Base-by-base conservation (phyloP, 225 moss, liverwort and hornwort species). In the Thuidium tamariscinum region DNA sequence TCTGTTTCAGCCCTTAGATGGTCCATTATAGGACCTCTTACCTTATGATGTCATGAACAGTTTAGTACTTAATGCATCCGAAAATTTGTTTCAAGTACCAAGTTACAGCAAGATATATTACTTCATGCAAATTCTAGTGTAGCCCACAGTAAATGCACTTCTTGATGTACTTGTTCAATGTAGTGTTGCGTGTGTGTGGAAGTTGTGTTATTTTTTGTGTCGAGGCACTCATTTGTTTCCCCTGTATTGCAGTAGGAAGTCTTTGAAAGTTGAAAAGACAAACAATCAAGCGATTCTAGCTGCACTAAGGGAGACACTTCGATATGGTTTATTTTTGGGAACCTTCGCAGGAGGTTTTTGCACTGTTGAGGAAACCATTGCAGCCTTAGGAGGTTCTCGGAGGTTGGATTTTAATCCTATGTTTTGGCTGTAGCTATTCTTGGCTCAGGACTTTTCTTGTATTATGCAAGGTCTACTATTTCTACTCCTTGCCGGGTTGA, bases 281-380 rank as follows among this genome's bases (percentile, higher is more conserved):
- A 92, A 96, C 69, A 89, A 88, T 39, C 91, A 97, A 62, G 95
- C 96, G 74, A 91, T 96, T 87, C 80, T 88, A 81, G 89, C 89
- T 83, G 95, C 92, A 34, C 88, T 96, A 84, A 93, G 92, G 83
- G 97, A 98, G 88, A 95, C 98, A 74, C 91, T 97, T 77, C 95
- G 98, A 77, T 98, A 98, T 88, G 98, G 98, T 70, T 91, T 98
- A 51, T 98, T 98, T 88, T 82, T 98, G 74, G 97, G 98, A 55
- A 94, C 97, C 77, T 98, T 95, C 82, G 98, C 95, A 77, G 97
- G 98, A 92, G 93, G 93, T 81, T 98, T 97, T 86, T 96, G 96
- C 87, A 96, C 95, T 78, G 95, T 97, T 66, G 98, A 98, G 84
- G 97, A 96, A 89, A 83, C 91, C 23, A 96, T 98, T 90, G 98